Base-by-base conservation (phyloP, 2,329 filamentous ascomycete species). In the Calonectria multiphialidica region DNA sequence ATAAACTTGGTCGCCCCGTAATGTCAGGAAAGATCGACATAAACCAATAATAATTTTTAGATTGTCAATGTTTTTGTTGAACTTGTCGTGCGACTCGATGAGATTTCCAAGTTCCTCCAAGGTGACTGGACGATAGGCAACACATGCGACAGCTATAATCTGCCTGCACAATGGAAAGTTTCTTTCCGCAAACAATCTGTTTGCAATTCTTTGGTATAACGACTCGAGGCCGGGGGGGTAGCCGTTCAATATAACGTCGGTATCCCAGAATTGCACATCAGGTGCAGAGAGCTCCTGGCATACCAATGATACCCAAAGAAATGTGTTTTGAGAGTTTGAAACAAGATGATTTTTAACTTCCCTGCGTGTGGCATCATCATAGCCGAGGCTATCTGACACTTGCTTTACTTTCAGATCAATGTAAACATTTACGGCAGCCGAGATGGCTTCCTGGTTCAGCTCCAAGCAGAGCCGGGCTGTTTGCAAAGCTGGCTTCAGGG, bases 171-270 rank as follows among this genome's bases (percentile, higher is more conserved):
- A 47, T 0, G 81, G 66, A 3, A 77, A 71, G 64, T 84, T 73
- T 0, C 81, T 73, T 2, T 75, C 80, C 1, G 65, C 10, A 3
- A 66, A 30, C 8, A 87, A 82, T 15, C 81, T 76, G 0, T 73
- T 30, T 30, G 86, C 77, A 84, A 87, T 87, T 9, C 79, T 78
- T 6, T 72, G 3, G 66, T 88, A 88, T 0, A 87, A 70, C 3
- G 69, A 9, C 18, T 83, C 28, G 1, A 87, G 80, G 0, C 82
- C 82, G 1, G 76, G 50, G 2, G 82, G 84, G n/a, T n/a, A n/a
- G n/a, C n/a, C n/a, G n/a, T n/a, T n/a, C n/a, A n/a, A n/a, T n/a
- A n/a, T n/a, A n/a, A n/a, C n/a, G n/a, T n/a, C n/a, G n/a, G n/a
- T n/a, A n/a, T n/a, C n/a, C n/a, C n/a, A n/a, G n/a, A n/a, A n/a